Evolutionary conservation across 495 filamentous ascomycete genomes (phyloP).

Genomic region (Ramalina peruviana): DNA sequence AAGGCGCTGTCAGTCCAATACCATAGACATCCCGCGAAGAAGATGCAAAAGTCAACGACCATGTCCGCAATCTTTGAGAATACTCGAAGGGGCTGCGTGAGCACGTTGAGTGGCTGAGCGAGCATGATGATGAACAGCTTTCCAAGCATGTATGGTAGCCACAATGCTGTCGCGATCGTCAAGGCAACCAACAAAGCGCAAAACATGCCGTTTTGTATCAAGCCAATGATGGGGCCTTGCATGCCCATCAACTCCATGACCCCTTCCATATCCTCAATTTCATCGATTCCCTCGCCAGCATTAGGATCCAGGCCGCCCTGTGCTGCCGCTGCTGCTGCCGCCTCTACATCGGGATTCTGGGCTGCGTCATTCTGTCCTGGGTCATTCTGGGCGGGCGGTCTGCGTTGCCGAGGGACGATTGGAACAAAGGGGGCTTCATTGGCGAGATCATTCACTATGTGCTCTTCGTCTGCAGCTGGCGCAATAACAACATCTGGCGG

Average conservation of each 20-base stretch:
- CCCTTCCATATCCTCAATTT: slow-evolving; percentile 93
- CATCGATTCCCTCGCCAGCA: slow-evolving; percentile 51
- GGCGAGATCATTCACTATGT: slow-evolving; percentile 39
- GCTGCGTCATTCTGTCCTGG: slow-evolving; percentile 17
- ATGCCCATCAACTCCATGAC: slow-evolving; percentile 94
- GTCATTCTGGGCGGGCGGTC: slow-evolving; percentile 7
- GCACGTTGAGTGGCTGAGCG: slow-evolving; percentile 58
- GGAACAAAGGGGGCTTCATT: slow-evolving; percentile 52
- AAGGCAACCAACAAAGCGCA: slow-evolving; percentile 78
- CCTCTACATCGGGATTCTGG: slow-evolving; percentile 25
- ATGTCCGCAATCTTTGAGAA: slow-evolving; percentile 60
- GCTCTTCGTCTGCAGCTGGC: slow-evolving; percentile 38
- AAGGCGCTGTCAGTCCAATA: slow-evolving; percentile 35
- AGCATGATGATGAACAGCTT: slow-evolving; percentile 67
- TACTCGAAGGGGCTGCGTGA: slow-evolving; percentile 57
- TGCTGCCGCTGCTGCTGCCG: slow-evolving; percentile 22
- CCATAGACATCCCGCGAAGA: slow-evolving; percentile 40
- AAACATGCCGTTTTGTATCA: slow-evolving; percentile 91
- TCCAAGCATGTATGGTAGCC: slow-evolving; percentile 81
- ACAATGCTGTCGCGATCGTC: slow-evolving; percentile 71
- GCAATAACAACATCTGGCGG: slow-evolving; percentile 22
- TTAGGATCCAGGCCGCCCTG: slow-evolving; percentile 43
- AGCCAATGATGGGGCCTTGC: slow-evolving; percentile 77
- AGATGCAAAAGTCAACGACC: slow-evolving; percentile 44
- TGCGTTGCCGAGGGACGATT: slow-evolving; percentile 26